phyloP scores from a whole-genome alignment of 257 asterid species.

The Solanum gracilifrons region DNA sequence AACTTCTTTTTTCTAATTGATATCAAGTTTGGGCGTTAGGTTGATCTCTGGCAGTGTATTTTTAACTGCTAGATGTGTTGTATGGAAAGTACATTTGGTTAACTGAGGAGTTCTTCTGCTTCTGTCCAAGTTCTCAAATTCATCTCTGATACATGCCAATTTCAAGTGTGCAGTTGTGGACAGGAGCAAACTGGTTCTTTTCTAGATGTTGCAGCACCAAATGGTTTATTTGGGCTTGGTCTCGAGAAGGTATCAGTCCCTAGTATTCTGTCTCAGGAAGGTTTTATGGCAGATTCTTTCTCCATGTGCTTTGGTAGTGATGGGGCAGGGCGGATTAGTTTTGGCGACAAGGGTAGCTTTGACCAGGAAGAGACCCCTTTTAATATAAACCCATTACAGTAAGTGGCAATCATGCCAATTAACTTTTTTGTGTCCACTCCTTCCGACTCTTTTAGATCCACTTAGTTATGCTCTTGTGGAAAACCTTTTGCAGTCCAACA shows the following conservation, averaged over 20 bases:
- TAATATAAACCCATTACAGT: constrained; percentile 44
- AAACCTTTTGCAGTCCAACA: constrained; percentile 48
- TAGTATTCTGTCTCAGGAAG: constrained; percentile 52
- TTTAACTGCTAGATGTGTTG: not conserved
- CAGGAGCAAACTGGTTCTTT: constrained; percentile 78
- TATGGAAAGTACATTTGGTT: not conserved
- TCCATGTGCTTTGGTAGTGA: constrained; percentile 88
- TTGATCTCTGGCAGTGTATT: not conserved
- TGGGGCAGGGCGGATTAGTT: constrained; percentile 60
- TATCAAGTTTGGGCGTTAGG: not conserved
- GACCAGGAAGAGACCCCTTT: constrained; percentile 78
- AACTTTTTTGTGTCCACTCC: not conserved
- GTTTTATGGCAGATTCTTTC: constrained; percentile 57
- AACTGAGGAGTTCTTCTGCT: not conserved
- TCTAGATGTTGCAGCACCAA: constrained; percentile 72
- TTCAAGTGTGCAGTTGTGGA: constrained; percentile 58
- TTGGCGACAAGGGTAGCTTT: constrained; percentile 82
- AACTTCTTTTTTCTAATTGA: constrained; percentile 4
- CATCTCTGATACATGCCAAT: not conserved
- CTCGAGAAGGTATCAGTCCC: constrained; percentile 81
- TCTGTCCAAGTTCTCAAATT: not conserved
- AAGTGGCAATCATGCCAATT: constrained; percentile 21
- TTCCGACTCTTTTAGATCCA: not conserved
- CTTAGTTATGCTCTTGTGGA: not conserved
- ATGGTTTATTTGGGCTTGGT: constrained; percentile 82